phyloP scores from a whole-genome alignment of 176 grass and related monocot species.

The Ensete glaucum region DNA sequence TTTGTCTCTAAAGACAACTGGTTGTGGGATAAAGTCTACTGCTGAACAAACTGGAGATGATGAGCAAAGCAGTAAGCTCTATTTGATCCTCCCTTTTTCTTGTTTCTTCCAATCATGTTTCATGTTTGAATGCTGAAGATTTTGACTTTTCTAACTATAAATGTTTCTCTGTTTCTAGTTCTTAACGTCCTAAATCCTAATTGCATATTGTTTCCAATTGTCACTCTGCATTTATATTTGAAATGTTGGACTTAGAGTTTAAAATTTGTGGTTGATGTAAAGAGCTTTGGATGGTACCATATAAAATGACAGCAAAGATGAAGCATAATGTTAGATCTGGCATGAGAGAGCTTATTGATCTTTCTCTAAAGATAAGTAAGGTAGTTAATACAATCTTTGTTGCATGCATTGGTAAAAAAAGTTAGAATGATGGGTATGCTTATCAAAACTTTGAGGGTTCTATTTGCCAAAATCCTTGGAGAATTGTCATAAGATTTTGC shows the following conservation, averaged over 20 bases:
- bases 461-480: background rate
- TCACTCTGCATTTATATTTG: background rate
- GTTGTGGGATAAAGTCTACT: conserved; percentile 76
- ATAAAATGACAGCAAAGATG: background rate
- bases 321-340: background rate
- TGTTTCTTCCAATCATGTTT: background rate
- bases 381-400: background rate
- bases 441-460: background rate
- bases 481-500: background rate
- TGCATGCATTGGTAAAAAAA: background rate
- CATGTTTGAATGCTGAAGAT: too few species aligned
- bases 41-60: conserved; percentile 50
- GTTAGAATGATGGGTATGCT: background rate
- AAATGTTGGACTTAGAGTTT: background rate
- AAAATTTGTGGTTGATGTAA: background rate
- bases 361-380: background rate
- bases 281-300: background rate
- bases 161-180: background rate
- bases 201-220: background rate
- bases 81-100: conserved; percentile 8
- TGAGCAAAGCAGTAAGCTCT: conserved; percentile 76
- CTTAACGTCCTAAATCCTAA: background rate
- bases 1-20: conserved; percentile 63
- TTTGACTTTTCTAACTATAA: background rate
- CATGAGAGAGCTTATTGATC: background rate